Evolutionary conservation across 306 rosid species (phyloP).

Genomic region (Citrullus mucosospermus): DNA sequence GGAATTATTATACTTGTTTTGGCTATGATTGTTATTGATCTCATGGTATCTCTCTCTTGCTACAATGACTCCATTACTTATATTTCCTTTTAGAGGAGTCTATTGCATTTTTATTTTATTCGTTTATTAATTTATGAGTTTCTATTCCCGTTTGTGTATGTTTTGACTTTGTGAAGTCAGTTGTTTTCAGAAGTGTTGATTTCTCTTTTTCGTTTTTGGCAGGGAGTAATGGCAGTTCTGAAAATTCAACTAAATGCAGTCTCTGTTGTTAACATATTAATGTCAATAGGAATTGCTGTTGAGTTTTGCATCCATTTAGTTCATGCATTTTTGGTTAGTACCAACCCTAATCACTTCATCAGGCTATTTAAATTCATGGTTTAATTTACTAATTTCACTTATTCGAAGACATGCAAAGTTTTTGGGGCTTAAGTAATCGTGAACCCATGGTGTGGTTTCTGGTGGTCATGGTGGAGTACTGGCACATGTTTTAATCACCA

Average conservation of each 20-base stretch:
- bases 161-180: background rate
- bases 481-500: background rate
- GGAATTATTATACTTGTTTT: conserved; percentile 67
- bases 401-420: conserved; percentile 6
- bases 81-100: background rate
- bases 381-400: background rate
- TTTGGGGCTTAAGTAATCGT: conserved; percentile 4
- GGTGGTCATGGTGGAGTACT: background rate
- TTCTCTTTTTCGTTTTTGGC: conserved; percentile 21
- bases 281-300: conserved; percentile 92
- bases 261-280: conserved; percentile 83
- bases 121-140: background rate
- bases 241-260: conserved; percentile 88
- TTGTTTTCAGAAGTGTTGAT: background rate
- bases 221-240: conserved; percentile 96
- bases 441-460: background rate
- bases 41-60: conserved; percentile 46
- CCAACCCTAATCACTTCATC: background rate
- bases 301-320: conserved; percentile 91
- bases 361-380: background rate
- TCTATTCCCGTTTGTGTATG: background rate
- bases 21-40: conserved; percentile 87
- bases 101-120: background rate
- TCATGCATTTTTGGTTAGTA: conserved; percentile 89
- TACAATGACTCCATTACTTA: conserved; percentile 1